Evolutionary conservation across 257 asterid species (phyloP).

Genomic region (Pogostemon cablin): DNA sequence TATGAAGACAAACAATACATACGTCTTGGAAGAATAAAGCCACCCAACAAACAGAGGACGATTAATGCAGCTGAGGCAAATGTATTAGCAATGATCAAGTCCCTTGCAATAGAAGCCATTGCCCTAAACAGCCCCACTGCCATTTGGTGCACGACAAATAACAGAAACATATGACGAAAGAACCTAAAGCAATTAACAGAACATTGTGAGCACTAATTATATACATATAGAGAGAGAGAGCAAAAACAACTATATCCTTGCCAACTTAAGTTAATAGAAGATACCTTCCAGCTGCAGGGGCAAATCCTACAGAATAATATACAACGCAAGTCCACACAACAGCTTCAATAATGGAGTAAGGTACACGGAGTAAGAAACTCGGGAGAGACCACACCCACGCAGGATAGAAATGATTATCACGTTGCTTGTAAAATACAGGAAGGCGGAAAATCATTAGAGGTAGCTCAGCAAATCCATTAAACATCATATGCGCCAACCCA

Average conservation of each 20-base stretch:
- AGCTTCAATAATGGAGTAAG: slow-evolving; percentile 83
- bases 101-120: slow-evolving; percentile 86
- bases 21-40: slow-evolving; percentile 85
- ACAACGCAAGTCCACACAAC: slow-evolving; percentile 77
- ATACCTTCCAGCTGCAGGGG: slow-evolving; percentile 80
- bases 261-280: neutral
- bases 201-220: slow-evolving; percentile 25
- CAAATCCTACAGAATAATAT: slow-evolving; percentile 77
- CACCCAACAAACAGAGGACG: slow-evolving; percentile 73
- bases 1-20: slow-evolving; percentile 28
- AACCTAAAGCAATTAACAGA: slow-evolving; percentile 56
- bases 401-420: slow-evolving; percentile 89
- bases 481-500: slow-evolving; percentile 87
- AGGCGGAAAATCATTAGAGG: slow-evolving; percentile 82
- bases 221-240: neutral
- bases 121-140: slow-evolving; percentile 85
- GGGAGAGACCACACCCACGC: slow-evolving; percentile 89
- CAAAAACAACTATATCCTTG: neutral
- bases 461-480: slow-evolving; percentile 89
- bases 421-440: slow-evolving; percentile 90
- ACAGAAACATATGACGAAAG: slow-evolving; percentile 63
- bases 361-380: slow-evolving; percentile 74
- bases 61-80: slow-evolving; percentile 84
- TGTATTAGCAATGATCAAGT: slow-evolving; percentile 78
- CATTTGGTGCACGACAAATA: slow-evolving; percentile 85